phyloP scores from a whole-genome alignment of 2,329 filamentous ascomycete species.

The Fusarium sp. region DNA sequence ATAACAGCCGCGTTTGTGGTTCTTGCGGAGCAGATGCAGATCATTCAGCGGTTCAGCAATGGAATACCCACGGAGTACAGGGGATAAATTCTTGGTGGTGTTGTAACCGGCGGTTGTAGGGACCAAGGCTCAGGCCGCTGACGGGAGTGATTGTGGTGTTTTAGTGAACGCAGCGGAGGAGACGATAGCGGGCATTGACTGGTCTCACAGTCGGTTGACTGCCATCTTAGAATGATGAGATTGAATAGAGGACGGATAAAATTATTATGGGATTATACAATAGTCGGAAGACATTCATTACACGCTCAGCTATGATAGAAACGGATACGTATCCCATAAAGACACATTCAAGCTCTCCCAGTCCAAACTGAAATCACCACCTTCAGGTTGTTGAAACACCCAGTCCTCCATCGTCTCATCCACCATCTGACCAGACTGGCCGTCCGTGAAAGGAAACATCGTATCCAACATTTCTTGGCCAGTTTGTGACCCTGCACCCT shows the following conservation, averaged over 20 bases:
- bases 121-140: too few relatives aligned
- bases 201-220: not conserved
- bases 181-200: not conserved
- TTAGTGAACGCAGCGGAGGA: not conserved
- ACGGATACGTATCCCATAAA: slow-evolving; percentile 45
- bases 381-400: slow-evolving; percentile 33
- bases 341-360: slow-evolving; percentile 46
- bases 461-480: not conserved
- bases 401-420: slow-evolving; percentile 30
- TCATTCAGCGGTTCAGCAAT: not conserved
- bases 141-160: too few relatives aligned
- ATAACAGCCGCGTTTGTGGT: not conserved
- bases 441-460: not conserved
- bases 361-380: slow-evolving; percentile 39
- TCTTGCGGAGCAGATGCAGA: not conserved
- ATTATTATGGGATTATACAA: too few relatives aligned
- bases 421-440: not conserved
- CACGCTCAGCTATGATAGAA: slow-evolving; percentile 26
- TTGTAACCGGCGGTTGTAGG: not conserved
- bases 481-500: not conserved
- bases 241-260: not conserved
- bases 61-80: not conserved
- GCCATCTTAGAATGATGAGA: not conserved
- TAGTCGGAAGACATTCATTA: too few relatives aligned
- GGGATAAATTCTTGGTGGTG: not conserved